phyloP scores from a whole-genome alignment of 345 rosid species.

The Triadica sebifera region DNA sequence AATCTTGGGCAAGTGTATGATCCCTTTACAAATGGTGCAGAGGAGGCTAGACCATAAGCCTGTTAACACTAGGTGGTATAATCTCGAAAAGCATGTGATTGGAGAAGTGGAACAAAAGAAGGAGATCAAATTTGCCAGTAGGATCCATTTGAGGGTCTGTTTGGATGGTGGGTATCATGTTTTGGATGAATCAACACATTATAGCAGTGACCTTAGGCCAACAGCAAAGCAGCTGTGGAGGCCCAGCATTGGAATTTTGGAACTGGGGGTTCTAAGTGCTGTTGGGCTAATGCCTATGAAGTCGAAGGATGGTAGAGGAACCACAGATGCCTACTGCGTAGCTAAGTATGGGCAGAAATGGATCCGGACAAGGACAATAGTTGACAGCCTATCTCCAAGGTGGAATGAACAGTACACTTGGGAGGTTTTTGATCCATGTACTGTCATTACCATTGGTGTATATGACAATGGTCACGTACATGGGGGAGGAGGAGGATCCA shows the following conservation, averaged over 20 bases:
- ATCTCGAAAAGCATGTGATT: conserved; percentile 28
- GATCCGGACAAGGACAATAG: conserved; percentile 33
- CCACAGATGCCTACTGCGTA: conserved; percentile 31
- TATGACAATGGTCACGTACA: conserved; percentile 30
- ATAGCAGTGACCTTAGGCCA: conserved; percentile 35
- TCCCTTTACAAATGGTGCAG: conserved; percentile 27
- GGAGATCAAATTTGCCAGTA: conserved; percentile 28
- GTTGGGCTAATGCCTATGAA: conserved; percentile 30
- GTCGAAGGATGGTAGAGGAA: conserved; percentile 27
- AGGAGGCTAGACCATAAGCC: conserved; percentile 39
- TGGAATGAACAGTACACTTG: conserved; percentile 35
- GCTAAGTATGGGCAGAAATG: conserved; percentile 38
- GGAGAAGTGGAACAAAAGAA: conserved; percentile 27
- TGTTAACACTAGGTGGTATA: conserved; percentile 28
- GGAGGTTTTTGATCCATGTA: conserved; percentile 38
- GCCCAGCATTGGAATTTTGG: conserved; percentile 35
- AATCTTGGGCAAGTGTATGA: conserved; percentile 26
- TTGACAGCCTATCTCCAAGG: conserved; percentile 25
- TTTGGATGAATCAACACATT: conserved; percentile 34
- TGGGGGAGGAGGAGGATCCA: conserved; percentile 26
- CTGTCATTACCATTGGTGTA: conserved; percentile 32
- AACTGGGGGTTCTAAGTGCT: conserved; percentile 28
- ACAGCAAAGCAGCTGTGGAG: conserved; percentile 35
- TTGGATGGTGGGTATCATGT: conserved; percentile 36
- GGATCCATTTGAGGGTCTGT: conserved; percentile 28